Conservation (phyloP, 1,139 yeast genomes). For the Saccharomyces hybrid region DNA sequence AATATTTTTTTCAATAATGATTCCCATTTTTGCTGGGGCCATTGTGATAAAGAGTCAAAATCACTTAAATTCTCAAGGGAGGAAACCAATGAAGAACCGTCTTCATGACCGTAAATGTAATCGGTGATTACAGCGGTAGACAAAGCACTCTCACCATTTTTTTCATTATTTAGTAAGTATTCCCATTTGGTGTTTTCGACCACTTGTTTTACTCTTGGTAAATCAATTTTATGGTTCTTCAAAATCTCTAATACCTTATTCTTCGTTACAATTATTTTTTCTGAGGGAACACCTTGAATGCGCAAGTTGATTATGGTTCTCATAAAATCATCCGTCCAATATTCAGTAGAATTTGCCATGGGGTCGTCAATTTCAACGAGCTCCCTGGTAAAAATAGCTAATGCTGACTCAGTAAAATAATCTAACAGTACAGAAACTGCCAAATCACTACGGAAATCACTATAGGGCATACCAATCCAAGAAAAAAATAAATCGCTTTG, state of each 20-base stretch:
- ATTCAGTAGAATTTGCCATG: constrained; percentile 63
- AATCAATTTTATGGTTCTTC: constrained; percentile 52
- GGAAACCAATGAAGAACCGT: constrained; percentile 49
- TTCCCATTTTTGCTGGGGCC: constrained; percentile 69
- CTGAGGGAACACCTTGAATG: constrained; percentile 72
- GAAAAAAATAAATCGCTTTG: too few species aligned
- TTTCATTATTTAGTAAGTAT: constrained; percentile 59
- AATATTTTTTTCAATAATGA: constrained; percentile 43
- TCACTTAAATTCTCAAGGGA: constrained; percentile 53
- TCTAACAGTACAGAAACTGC: constrained; percentile 70
- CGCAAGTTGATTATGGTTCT: constrained; percentile 52
- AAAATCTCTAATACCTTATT: constrained; percentile 45
- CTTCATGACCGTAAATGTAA: constrained; percentile 63
- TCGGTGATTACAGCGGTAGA: constrained; percentile 67
- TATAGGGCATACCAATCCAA: constrained; percentile 22
- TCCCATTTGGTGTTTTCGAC: constrained; percentile 59
- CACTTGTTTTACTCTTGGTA: constrained; percentile 57
- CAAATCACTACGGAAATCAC: constrained; percentile 45
- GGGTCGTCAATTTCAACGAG: constrained; percentile 83
- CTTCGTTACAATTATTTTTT: constrained; percentile 47
- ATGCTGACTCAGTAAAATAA: constrained; percentile 70
- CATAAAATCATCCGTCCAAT: constrained; percentile 62
- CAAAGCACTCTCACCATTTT: constrained; percentile 48
- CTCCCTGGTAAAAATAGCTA: constrained; percentile 56
- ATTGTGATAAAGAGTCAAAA: constrained; percentile 49